These are phyloP conservation scores for Acacia crassicarpa DNA, from an alignment of 306 rosid genomes.

Conservation along the genomic window DNA sequence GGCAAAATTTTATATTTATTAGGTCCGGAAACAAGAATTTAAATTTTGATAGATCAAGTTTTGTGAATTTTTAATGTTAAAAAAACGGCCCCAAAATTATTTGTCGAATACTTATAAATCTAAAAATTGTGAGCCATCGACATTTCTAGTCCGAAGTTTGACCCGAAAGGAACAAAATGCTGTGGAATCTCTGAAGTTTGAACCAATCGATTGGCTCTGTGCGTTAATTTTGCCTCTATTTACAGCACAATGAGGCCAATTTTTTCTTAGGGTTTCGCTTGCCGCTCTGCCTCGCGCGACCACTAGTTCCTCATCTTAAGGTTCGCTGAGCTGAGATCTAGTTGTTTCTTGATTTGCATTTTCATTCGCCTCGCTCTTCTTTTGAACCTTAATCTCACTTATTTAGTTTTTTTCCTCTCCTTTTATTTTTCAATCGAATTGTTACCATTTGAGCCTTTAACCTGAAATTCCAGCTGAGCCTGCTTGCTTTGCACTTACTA, in stretches of 20 bases:
- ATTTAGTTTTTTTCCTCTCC: background rate
- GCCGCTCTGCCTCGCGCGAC: background rate
- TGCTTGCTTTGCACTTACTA: background rate
- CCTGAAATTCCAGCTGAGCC: background rate
- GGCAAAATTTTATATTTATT: background rate
- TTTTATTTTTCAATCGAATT: background rate
- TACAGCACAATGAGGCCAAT: background rate
- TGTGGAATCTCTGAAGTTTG: conserved; percentile 33
- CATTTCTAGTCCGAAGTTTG: background rate
- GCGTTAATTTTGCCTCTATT: conserved; percentile 16
- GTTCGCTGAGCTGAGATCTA: background rate
- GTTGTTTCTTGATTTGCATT: background rate
- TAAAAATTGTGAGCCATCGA: background rate
- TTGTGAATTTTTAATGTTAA: too few species aligned
- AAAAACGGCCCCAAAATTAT: background rate
- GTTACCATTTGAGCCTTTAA: background rate
- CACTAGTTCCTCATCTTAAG: background rate
- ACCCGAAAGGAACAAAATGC: background rate
- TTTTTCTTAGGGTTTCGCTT: conserved; percentile 43
- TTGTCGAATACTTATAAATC: background rate
- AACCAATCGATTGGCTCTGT: conserved; percentile 32
- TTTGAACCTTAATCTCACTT: background rate
- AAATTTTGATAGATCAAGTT: background rate
- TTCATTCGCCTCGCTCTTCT: background rate
- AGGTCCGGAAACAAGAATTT: background rate